Evolutionary conservation across 352 stramenopile species (phyloP).

Genomic region (Phytophthora sojae): DNA sequence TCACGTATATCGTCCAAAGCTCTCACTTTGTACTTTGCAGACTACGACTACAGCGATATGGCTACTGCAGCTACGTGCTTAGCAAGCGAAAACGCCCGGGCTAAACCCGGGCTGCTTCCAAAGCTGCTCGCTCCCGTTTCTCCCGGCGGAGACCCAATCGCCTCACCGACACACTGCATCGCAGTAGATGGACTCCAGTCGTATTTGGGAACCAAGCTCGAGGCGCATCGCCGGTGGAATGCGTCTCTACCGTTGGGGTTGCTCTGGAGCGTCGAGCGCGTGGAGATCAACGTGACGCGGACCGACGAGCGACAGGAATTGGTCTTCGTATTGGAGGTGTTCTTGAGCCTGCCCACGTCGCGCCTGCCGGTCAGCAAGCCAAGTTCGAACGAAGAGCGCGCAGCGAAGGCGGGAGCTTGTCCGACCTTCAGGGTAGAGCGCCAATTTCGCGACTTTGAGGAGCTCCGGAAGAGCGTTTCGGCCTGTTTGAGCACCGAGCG

Average conservation of each 20-base stretch:
- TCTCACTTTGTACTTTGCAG: constrained; percentile 11
- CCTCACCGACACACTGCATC: not conserved
- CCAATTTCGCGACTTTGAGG: constrained; percentile 58
- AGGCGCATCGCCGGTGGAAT: constrained; percentile 40
- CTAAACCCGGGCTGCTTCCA: constrained; percentile 9
- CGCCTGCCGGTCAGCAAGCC: constrained; percentile 30
- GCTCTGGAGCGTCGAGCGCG: constrained; percentile 48
- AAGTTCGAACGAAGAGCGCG: constrained; percentile 13
- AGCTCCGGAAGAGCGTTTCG: constrained; percentile 42
- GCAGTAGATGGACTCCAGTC: constrained; percentile 8
- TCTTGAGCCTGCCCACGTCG: constrained; percentile 38
- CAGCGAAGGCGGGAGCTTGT: not conserved
- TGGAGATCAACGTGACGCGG: constrained; percentile 50
- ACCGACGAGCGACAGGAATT: constrained; percentile 26
- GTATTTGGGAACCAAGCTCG: constrained; percentile 29
- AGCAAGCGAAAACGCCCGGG: constrained; percentile 1
- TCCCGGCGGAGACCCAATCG: constrained; percentile 10
- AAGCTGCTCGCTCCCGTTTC: constrained; percentile 19
- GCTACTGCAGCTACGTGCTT: not conserved
- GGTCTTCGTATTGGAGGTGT: constrained; percentile 59
- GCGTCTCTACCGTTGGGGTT: constrained; percentile 36
- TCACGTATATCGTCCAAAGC: too few species aligned
- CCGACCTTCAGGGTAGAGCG: constrained; percentile 51
- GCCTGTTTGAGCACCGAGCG: constrained; percentile 42
- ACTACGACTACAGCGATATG: not conserved